Base-by-base conservation (phyloP, 208 protist genomes). In the Phytomonas sp. region DNA sequence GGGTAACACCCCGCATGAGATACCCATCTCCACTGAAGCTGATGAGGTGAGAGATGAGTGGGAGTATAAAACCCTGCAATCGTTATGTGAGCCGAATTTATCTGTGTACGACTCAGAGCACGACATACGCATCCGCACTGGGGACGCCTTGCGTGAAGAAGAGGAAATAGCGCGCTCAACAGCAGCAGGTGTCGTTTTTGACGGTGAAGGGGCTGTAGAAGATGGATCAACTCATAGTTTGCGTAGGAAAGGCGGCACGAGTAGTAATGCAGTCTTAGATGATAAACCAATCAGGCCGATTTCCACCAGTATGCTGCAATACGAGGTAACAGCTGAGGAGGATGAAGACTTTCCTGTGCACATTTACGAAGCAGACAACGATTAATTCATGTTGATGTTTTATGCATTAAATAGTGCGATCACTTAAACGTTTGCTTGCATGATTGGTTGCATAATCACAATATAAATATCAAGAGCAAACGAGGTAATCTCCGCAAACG, bases 81-180 rank as follows among this genome's bases (percentile, higher is more conserved):
- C 74, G 13, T 71, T 92, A 31, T 80, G 77, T 36, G 64, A 76
- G 51, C 89, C 89, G 1, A 79, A 95, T 72, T 78, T 92, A 17
- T 84, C 87, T n/a, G 74, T 84, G 20, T 95, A 95, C 72, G 75
- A 83, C 70, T 74, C 62, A 17, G 82, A 88, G 60, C 68, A 79
- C 66, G 87, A 93, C 71, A 74, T 83, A 26, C 87, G 90, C 56
- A 87, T 92, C 67, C 67, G 66, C 65, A 91, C 82, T 40, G 81
- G 75, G 46, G 81, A 86, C 13, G 82, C 82, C 60, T 62, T 91
- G 59, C 68, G 60, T 26, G 71, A 77, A 68, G 71, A 77, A n/a
- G 34, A 78, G 62, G 51, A 30, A 51, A 56, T 9, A 15, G 72
- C 68, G 62, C 73, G 72, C 64, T 60, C 74, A 20, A 62, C 28